Evolutionary conservation across 1,284 basidiomycete species (phyloP), one percentile per base, ranked within the genome.

Genomic region (Exsudoporus floridanus): DNA sequence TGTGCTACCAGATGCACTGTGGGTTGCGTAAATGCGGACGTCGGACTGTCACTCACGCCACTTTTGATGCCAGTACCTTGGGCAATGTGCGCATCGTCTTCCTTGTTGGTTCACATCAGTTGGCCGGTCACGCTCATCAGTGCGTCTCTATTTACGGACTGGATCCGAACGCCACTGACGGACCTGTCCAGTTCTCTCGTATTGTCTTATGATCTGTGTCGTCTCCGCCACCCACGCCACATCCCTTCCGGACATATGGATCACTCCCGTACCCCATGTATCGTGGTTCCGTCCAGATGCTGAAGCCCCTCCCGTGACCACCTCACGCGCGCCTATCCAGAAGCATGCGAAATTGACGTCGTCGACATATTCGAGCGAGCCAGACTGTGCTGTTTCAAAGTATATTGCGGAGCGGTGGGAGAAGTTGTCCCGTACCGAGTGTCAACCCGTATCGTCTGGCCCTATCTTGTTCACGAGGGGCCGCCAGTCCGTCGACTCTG

Each of bases 101-200:
- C 73, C 9, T 64, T 85, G 43, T 69, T 86, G 16, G 70, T 81
- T 9, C 78, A 78, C 7, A 59, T 78, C 14, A 74, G 76, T 14
- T 88, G 84, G 84, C 55, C 84, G 25, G 75, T 73, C 39, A 75
- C 75, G 55, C 62, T 81, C 46, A 71, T 77, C 31, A 60, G 84
- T 86, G 64, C 54, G 83, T 73, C 21, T 4, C 41, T 27, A 10
- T 42, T 28, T 40, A 18, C 21, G 23, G 34, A 23, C 21, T 16
- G 0, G 25, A 23, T 13, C 35, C 19, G 27, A 44, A 42, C 23
- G 34, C 40, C 40, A 21, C 58, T 60, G 37, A 58, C 57, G 35
- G 25, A 52, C 58, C 44, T 21, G 13, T 45, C 34, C 49, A 87
- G 84, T 78, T 37, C 61, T 83, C 16, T 60, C 74, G 10, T 84